Evolutionary conservation across 179 eudicot genomes (phyloP).

Genomic region (Vitellaria paradoxa): DNA sequence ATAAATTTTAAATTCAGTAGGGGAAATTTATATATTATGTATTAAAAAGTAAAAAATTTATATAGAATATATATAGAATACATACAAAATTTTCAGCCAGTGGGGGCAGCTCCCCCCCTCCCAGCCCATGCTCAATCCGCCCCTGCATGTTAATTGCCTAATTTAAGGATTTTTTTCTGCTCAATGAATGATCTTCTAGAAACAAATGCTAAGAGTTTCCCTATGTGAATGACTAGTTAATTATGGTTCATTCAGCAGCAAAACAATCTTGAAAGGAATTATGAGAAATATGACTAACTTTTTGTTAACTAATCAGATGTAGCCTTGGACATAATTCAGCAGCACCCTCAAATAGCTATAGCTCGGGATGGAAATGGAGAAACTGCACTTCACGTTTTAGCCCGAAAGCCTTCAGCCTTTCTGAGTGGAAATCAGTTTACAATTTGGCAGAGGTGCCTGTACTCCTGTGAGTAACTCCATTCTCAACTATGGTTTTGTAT

Average conservation of each 20-base stretch:
- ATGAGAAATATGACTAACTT: not conserved
- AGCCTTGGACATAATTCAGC: conserved; percentile 13
- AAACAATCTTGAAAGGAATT: not conserved
- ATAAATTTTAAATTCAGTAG: no score
- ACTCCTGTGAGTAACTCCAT: conserved; percentile 20
- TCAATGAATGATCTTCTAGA: not conserved
- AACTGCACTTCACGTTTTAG: conserved; percentile 24
- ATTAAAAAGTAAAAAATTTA: no score
- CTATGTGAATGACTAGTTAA: not conserved
- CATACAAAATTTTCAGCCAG: no score
- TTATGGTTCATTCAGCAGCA: not conserved
- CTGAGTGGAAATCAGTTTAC: conserved; percentile 19
- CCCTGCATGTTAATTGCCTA: not conserved
- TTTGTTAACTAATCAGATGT: conserved; percentile 6
- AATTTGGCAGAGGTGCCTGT: conserved; percentile 16
- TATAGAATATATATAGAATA: no score
- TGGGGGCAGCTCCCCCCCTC: no score
- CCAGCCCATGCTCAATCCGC: no score
- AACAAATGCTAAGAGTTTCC: not conserved
- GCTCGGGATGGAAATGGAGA: conserved; percentile 18
- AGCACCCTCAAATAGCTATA: conserved; percentile 4
- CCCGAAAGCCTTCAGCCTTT: conserved; percentile 26
- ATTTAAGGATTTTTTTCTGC: not conserved
- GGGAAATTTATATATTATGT: no score
- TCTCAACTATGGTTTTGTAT: not conserved